Evolutionary conservation across 208 protist genomes (phyloP).

Genomic region (Leishmania turanica): DNA sequence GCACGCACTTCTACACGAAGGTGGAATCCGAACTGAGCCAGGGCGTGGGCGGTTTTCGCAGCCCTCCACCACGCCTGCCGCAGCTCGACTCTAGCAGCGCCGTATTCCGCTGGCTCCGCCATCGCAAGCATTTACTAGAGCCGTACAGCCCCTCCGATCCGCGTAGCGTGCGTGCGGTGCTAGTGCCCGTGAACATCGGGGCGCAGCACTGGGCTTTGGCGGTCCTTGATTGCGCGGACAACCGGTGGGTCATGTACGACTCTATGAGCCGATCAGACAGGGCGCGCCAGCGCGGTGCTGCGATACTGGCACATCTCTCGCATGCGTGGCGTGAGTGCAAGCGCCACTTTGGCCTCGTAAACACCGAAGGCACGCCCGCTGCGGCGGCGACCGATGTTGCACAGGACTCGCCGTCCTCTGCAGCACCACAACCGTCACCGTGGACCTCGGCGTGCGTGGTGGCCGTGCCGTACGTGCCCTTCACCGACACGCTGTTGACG

Average conservation of each 20-base stretch:
- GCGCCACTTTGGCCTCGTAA: conserved; percentile 26
- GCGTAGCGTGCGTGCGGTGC: conserved; percentile 47
- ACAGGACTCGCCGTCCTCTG: not conserved
- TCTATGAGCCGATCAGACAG: conserved; percentile 45
- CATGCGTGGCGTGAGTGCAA: conserved; percentile 48
- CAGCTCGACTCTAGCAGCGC: conserved; percentile 39
- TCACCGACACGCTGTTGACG: not conserved
- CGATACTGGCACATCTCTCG: conserved; percentile 40
- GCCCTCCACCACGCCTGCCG: conserved; percentile 10
- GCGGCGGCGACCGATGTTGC: not conserved
- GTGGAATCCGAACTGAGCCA: conserved; percentile 51
- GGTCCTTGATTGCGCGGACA: conserved; percentile 47
- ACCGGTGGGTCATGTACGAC: conserved; percentile 69
- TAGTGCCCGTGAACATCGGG: conserved; percentile 77
- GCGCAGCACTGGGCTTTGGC: conserved; percentile 80
- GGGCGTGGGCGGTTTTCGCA: not conserved
- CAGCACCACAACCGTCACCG: not conserved
- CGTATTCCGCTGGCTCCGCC: conserved; percentile 70
- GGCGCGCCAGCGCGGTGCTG: conserved; percentile 14
- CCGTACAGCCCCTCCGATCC: conserved; percentile 25
- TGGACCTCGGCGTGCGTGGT: conserved; percentile 3
- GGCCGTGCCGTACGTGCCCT: not conserved
- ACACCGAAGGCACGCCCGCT: not conserved
- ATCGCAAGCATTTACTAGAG: conserved; percentile 53
- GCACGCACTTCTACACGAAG: conserved; percentile 83